Conservation (phyloP, 2,329 filamentous ascomycete genomes). For the Colletotrichum plurivorum region DNA sequence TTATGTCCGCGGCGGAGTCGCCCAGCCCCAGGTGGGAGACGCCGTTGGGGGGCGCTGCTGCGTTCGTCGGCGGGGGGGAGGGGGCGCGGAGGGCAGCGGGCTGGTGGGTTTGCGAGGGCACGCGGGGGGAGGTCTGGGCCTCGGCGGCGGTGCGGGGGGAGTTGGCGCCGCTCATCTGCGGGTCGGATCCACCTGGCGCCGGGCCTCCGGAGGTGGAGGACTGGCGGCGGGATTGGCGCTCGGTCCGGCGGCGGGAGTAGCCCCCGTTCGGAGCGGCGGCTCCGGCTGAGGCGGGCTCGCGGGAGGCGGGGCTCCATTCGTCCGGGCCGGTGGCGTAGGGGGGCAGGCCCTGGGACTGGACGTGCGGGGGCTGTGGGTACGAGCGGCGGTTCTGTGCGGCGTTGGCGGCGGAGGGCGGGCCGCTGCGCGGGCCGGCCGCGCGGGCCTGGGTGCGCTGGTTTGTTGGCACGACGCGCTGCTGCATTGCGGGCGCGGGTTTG, state of each 20-base stretch:
- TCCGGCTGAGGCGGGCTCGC: neutral
- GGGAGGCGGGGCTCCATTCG: conserved; percentile 30
- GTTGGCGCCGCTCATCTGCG: conserved; percentile 28
- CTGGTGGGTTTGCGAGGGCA: conserved; percentile 3
- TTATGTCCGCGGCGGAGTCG: conserved; percentile 48
- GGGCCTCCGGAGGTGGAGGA: conserved; percentile 29
- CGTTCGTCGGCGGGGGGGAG: conserved; percentile 7
- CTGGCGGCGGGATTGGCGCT: conserved; percentile 39
- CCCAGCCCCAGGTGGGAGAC: conserved; percentile 35
- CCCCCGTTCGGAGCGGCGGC: neutral
- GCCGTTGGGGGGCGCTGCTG: neutral
- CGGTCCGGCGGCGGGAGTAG: conserved; percentile 38
- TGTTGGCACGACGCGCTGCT: conserved; percentile 34
- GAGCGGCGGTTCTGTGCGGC: conserved; percentile 35
- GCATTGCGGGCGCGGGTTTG: conserved; percentile 16
- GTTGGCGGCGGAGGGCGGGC: conserved; percentile 35
- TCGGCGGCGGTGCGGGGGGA: conserved; percentile 3
- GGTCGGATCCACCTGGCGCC: neutral
- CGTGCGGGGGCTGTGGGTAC: conserved; percentile 27
- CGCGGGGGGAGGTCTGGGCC: neutral
- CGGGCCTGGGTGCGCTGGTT: conserved; percentile 26
- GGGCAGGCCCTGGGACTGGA: conserved; percentile 30
- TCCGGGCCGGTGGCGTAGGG: conserved; percentile 31
- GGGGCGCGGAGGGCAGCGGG: conserved; percentile 17
- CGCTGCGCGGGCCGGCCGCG: conserved; percentile 33